These are phyloP conservation scores for Senna tora DNA, from an alignment of 306 rosid genomes.

Conservation along the genomic window DNA sequence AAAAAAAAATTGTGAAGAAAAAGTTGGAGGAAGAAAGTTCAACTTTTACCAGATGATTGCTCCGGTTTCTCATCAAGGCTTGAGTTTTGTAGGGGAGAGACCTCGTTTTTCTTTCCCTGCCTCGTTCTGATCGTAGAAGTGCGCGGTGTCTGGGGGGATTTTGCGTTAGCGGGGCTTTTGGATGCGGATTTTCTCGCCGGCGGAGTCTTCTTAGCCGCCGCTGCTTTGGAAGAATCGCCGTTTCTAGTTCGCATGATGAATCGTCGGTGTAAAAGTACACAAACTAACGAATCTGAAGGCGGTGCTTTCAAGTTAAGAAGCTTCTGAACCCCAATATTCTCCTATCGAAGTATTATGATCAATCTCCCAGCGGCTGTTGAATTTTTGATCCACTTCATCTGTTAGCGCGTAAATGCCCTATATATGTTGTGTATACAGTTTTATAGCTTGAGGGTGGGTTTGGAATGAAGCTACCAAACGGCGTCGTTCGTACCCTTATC, in stretches of 20 bases:
- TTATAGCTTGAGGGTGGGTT: background rate
- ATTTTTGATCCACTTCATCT: background rate
- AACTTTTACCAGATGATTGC: constrained; percentile 58
- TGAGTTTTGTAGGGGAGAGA: constrained; percentile 41
- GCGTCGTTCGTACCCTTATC: background rate
- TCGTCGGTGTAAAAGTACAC: background rate
- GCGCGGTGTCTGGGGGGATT: constrained; percentile 44
- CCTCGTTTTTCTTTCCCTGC: constrained; percentile 51
- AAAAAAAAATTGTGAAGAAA: background rate
- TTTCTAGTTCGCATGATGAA: constrained; percentile 68
- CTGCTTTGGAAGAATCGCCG: constrained; percentile 46
- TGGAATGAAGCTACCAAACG: background rate
- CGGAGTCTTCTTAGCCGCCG: constrained; percentile 53
- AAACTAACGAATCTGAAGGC: background rate
- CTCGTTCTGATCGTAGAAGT: constrained; percentile 42
- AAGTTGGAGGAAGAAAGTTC: background rate
- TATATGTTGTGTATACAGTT: no score
- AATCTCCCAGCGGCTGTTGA: background rate
- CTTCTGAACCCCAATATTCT: background rate
- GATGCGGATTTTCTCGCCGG: constrained; percentile 53
- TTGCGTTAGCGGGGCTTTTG: constrained; percentile 34
- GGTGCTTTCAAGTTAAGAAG: background rate
- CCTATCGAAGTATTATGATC: background rate
- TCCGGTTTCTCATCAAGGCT: constrained; percentile 36
- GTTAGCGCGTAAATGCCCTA: background rate